Percentiles rank a stretch among this genome's conserved stretches.
These are phyloP conservation scores for Aspergillus caelatus DNA, from an alignment of 2,329 filamentous ascomycete genomes.

Conservation along the genomic window DNA sequence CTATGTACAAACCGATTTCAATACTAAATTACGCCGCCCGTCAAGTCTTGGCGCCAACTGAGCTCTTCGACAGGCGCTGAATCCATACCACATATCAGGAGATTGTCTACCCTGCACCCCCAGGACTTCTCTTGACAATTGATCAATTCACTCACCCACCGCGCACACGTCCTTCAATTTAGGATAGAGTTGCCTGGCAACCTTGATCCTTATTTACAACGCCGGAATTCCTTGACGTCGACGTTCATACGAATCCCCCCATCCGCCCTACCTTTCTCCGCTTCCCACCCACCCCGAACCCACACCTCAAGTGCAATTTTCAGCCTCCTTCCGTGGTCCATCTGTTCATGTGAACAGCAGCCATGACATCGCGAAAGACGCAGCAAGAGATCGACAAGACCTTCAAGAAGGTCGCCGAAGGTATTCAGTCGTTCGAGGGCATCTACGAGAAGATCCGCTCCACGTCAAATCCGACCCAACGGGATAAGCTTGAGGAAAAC, in stretches of 20 bases:
- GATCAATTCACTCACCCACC: not conserved
- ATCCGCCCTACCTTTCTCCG: constrained; percentile 2
- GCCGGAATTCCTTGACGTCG: not conserved
- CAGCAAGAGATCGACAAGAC: constrained; percentile 98
- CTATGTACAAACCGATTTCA: not conserved
- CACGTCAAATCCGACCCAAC: constrained; percentile 88
- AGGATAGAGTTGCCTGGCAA: constrained; percentile 2
- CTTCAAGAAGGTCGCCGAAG: constrained; percentile 98
- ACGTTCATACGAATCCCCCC: not conserved
- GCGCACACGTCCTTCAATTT: not conserved
- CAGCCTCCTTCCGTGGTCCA: constrained; percentile 17
- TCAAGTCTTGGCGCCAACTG: constrained; percentile 6
- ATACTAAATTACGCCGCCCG: constrained; percentile 3
- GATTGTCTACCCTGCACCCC: not conserved
- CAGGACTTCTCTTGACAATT: not conserved
- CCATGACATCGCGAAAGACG: constrained; percentile 93
- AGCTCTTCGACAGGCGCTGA: constrained; percentile 2
- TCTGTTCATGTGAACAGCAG: constrained; percentile 27
- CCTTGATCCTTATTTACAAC: not conserved
- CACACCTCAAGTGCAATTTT: constrained; percentile 7
- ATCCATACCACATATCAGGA: constrained; percentile 3
- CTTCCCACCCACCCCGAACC: constrained; percentile 3
- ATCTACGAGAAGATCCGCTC: constrained; percentile 98
- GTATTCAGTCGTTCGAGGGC: constrained; percentile 85
- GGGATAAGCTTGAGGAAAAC: constrained; percentile 97